These are phyloP conservation scores for Myxozyma geophila DNA, from an alignment of 805 yeast genomes.

Conservation along the genomic window DNA sequence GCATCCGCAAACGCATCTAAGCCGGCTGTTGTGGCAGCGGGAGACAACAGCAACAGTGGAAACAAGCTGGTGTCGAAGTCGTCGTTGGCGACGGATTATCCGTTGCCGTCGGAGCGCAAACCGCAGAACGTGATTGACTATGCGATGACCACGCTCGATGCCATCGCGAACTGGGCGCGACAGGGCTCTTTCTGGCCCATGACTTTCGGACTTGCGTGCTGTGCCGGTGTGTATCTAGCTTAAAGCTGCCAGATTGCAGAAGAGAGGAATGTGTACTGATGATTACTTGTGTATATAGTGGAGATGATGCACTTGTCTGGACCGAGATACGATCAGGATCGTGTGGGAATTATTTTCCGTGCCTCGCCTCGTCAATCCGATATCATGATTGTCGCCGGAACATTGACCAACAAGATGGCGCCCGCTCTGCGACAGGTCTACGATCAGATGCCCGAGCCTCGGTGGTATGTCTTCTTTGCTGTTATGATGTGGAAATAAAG, in stretches of 20 bases:
- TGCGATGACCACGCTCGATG: conserved; percentile 79
- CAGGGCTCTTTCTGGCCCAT: conserved; percentile 94
- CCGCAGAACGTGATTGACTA: conserved; percentile 70
- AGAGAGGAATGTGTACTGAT: background rate
- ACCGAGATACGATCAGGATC: conserved; percentile 89
- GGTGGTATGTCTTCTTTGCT: conserved; percentile 51
- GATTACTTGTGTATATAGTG: conserved; percentile 46
- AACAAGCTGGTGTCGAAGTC: conserved; percentile 15
- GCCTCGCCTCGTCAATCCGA: conserved; percentile 93
- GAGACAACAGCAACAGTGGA: background rate
- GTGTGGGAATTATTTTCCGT: conserved; percentile 90
- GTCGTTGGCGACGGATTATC: conserved; percentile 65
- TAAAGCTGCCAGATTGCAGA: too few relatives aligned
- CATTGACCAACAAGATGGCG: conserved; percentile 90
- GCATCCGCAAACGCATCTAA: conserved; percentile 1
- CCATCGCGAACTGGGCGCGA: conserved; percentile 87
- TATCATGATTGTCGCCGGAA: conserved; percentile 91
- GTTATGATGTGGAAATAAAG: background rate
- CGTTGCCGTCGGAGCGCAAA: conserved; percentile 69
- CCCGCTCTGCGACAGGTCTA: conserved; percentile 91
- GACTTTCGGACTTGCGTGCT: conserved; percentile 88
- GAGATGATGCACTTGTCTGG: conserved; percentile 95
- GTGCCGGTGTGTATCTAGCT: conserved; percentile 61
- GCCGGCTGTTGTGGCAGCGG: conserved; percentile 1
- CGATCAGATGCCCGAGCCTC: conserved; percentile 93